A percentile compares a stretch with the other conserved stretches of the same genome.
Conservation (phyloP, 331 rosid species). For the Prunus yedoensis region DNA sequence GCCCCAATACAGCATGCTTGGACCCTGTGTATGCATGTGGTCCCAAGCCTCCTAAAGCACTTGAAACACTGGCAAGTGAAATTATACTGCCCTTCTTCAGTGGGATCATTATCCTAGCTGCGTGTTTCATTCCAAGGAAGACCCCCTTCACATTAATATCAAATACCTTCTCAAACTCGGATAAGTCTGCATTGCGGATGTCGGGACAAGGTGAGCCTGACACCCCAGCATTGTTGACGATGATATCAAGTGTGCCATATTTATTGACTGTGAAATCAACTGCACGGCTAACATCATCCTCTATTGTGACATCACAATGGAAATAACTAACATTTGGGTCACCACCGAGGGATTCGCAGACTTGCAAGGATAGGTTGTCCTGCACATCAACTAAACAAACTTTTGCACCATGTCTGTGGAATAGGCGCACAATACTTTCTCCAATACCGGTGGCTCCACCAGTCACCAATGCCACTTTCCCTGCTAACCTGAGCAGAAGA, state of each 20-base stretch:
- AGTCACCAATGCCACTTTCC: conserved; percentile 88
- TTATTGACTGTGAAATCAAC: conserved; percentile 50
- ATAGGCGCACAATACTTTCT: conserved; percentile 69
- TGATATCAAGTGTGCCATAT: conserved; percentile 76
- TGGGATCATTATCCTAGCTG: conserved; percentile 68
- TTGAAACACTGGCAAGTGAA: conserved; percentile 61
- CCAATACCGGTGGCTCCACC: conserved; percentile 96
- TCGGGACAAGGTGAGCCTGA: conserved; percentile 65
- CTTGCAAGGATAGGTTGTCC: conserved; percentile 61
- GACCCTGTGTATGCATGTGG: conserved; percentile 79
- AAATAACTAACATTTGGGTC: conserved; percentile 34
- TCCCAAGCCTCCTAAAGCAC: conserved; percentile 50
- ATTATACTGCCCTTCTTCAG: conserved; percentile 69
- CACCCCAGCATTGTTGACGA: conserved; percentile 87
- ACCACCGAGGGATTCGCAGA: conserved; percentile 44
- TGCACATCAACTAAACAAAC: conserved; percentile 73
- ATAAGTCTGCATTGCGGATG: conserved; percentile 58
- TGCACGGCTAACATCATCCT: conserved; percentile 57
- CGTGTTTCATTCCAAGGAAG: conserved; percentile 86
- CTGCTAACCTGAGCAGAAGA: conserved; percentile 49
- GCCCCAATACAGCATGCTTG: conserved; percentile 76
- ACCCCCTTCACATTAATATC: conserved; percentile 72
- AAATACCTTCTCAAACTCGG: conserved; percentile 74
- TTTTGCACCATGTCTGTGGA: conserved; percentile 75
- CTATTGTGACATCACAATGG: conserved; percentile 72